Percentiles rank a stretch among this genome's conserved stretches.
phyloP scores from a whole-genome alignment of 2,329 filamentous ascomycete genomes.

The Fusarium goolgardi region DNA sequence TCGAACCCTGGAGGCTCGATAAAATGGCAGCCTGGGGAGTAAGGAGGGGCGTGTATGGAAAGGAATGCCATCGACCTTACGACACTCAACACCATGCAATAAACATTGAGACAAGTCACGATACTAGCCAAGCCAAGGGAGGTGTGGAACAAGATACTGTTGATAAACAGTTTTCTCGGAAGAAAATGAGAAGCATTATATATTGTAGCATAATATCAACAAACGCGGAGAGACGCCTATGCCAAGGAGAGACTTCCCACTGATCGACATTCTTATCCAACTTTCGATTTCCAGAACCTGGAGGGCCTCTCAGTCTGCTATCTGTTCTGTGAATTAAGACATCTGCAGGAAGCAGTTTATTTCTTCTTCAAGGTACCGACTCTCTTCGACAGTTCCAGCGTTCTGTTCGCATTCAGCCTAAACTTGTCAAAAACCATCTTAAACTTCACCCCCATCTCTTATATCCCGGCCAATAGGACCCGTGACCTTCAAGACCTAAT shows the following conservation, averaged over 20 bases:
- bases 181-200: background rate
- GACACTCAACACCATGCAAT: conserved; percentile 12
- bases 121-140: conserved; percentile 21
- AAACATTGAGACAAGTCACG: conserved; percentile 21
- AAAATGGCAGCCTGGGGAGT: conserved; percentile 15
- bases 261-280: conserved; percentile 2
- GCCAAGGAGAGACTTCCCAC: background rate
- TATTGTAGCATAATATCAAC: background rate
- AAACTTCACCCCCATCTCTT: background rate
- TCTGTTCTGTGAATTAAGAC: background rate
- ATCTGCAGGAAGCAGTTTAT: background rate
- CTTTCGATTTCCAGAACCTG: background rate
- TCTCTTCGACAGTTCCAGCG: conserved; percentile 10
- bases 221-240: background rate
- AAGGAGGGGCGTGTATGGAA: conserved; percentile 14
- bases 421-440: conserved; percentile 17
- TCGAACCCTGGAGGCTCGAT: conserved; percentile 17
- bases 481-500: conserved; percentile 14
- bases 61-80: conserved; percentile 2
- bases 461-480: conserved; percentile 40
- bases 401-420: conserved; percentile 40
- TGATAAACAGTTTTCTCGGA: background rate
- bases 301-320: background rate
- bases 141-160: conserved; percentile 17
- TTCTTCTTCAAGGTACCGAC: background rate